phyloP scores from a whole-genome alignment of 169 alveolate species.

The Cryptosporidium xiaoi region DNA sequence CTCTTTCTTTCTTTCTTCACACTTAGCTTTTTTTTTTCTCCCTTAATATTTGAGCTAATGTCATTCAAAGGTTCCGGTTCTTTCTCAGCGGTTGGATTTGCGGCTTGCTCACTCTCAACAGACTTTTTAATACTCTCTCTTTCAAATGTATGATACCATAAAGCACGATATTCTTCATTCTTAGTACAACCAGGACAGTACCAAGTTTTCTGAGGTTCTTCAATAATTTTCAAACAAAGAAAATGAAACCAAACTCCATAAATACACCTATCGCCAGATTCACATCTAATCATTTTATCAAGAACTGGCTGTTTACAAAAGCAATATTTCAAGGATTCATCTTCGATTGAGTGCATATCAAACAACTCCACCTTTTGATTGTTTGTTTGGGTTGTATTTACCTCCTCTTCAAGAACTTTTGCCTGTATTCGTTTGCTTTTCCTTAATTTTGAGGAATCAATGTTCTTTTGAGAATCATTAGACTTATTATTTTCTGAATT shows the following conservation, averaged over 20 bases:
- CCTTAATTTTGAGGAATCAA: constrained; percentile 12
- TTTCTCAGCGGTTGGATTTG: neutral
- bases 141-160: constrained; percentile 42
- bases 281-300: constrained; percentile 70
- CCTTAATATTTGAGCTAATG: neutral
- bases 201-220: constrained; percentile 71
- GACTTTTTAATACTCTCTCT: constrained; percentile 24
- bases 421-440: constrained; percentile 72
- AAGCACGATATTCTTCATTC: constrained; percentile 57
- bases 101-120: neutral
- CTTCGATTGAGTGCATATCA: constrained; percentile 40
- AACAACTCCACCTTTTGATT: constrained; percentile 21
- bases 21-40: constrained; percentile 22
- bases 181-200: constrained; percentile 64
- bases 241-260: constrained; percentile 71
- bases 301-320: constrained; percentile 67
- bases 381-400: constrained; percentile 2
- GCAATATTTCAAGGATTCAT: constrained; percentile 53
- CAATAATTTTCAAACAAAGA: constrained; percentile 43
- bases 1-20: constrained; percentile 45
- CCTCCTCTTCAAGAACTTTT: constrained; percentile 63
- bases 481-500: constrained; percentile 2
- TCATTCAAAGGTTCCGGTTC: neutral
- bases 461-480: constrained; percentile 16
- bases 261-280: constrained; percentile 55